Base-by-base conservation (phyloP, 2,329 filamentous ascomycete genomes). In the Xylaria sp. region DNA sequence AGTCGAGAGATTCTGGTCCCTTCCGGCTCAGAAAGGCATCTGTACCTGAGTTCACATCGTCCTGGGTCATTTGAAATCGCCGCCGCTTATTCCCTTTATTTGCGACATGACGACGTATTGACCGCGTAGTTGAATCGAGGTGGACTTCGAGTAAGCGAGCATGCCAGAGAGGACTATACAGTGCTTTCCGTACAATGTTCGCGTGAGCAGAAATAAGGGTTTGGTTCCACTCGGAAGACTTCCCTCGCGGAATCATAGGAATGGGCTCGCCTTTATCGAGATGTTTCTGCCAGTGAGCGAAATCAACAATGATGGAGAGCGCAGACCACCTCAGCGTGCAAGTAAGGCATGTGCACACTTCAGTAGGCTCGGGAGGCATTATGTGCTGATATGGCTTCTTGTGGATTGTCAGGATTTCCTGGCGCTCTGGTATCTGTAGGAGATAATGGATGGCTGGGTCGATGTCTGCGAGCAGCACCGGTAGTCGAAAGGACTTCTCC, bases 251-350 rank as follows among this genome's bases (percentile, higher is more conserved):
- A 31, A 88, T 81, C 39, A 82, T 81, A 0, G 84, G 84, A 1
- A 89, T 83, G 0, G 86, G 85, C 17, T 83, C 79, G 0, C 85
- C 82, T 0, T 73, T 69, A 63, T 89, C 83, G 7, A 89, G 80
- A 49, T 85, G 73, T 1, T 71, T 50, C 71, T 88, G 87, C 83
- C 86, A 89, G 71, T 85, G 79, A 0, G 84, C 82, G 70, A 89
- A 85, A 71, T 89, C 87, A 11, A 88, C 80, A 13, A 82, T 77
- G 0, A 87, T 71, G 65, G 81, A 82, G 5, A 89, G 80, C 15
- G 84, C 82, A 69, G 86, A 86, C 87, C 87, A 89, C 2, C 83
- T 80, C 42, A 87, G 72, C 49, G 86, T 76, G 72, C 87, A 89
- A 0, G 84, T 85, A 29, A 86, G 75, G 71, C 87, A 89, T 1